phyloP scores from a whole-genome alignment of 768 basidiomycete species.

The Calocera viscosa region DNA sequence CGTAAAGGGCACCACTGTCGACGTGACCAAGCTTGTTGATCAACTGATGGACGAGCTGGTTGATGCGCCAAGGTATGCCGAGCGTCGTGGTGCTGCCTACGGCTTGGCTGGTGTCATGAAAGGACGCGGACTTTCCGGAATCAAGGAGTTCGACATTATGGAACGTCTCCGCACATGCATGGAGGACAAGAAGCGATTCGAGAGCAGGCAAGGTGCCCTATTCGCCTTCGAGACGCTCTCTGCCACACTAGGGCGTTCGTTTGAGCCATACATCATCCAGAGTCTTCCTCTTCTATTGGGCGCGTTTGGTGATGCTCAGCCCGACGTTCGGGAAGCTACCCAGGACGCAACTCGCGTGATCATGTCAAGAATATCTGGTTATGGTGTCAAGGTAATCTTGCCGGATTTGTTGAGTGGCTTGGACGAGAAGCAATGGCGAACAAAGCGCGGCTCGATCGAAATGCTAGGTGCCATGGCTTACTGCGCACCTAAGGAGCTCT shows the following conservation, averaged over 20 bases:
- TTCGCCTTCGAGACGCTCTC: constrained; percentile 91
- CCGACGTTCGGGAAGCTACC: constrained; percentile 86
- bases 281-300: constrained; percentile 72
- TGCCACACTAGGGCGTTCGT: constrained; percentile 69
- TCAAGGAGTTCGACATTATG: constrained; percentile 77
- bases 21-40: constrained; percentile 55
- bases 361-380: constrained; percentile 89
- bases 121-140: constrained; percentile 72
- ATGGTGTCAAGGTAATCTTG: constrained; percentile 89
- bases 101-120: constrained; percentile 86
- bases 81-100: constrained; percentile 93
- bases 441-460: constrained; percentile 95
- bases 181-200: constrained; percentile 81
- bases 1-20: constrained; percentile 52
- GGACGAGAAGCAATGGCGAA: constrained; percentile 97
- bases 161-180: constrained; percentile 56
- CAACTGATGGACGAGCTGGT: constrained; percentile 65
- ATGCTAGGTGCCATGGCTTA: constrained; percentile 97
- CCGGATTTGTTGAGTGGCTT: constrained; percentile 79
- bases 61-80: constrained; percentile 72
- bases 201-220: constrained; percentile 84
- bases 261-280: constrained; percentile 83
- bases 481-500: constrained; percentile 89
- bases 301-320: constrained; percentile 71
- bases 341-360: constrained; percentile 85